These are phyloP conservation scores for Piper longum DNA, from an alignment of 164 flowering plant genomes.

Conservation along the genomic window DNA sequence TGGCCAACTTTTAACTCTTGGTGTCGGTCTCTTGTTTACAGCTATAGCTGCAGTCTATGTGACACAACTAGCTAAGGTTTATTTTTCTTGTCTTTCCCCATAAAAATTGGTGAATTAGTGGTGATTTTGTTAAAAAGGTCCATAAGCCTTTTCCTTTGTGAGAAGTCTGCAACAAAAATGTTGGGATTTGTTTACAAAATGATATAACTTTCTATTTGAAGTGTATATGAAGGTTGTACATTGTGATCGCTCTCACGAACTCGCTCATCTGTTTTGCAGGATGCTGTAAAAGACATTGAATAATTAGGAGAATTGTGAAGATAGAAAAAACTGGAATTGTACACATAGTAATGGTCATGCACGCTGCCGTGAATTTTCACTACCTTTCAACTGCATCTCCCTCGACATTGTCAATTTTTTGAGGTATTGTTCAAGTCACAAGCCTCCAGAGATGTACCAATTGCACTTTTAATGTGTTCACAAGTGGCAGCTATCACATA, in stretches of 20 bases:
- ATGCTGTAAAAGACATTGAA: not conserved
- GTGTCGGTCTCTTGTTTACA: conserved; percentile 63
- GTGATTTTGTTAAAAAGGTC: not conserved
- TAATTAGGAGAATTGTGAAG: no score
- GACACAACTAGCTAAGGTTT: conserved; percentile 79
- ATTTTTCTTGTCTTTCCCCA: not conserved
- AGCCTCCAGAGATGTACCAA: no score
- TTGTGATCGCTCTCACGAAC: not conserved
- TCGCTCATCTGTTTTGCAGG: not conserved
- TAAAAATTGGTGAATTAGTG: not conserved
- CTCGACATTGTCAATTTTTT: no score
- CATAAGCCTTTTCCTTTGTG: not conserved
- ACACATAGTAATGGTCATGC: no score
- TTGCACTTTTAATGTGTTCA: no score
- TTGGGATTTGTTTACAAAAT: not conserved
- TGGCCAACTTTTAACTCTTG: conserved; percentile 65
- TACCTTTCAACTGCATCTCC: no score
- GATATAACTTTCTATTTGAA: not conserved
- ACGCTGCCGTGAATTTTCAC: no score
- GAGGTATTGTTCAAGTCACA: no score
- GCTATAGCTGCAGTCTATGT: conserved; percentile 85
- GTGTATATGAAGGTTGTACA: not conserved
- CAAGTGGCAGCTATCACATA: no score
- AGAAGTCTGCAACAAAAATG: not conserved
- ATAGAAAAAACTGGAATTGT: no score